Base-by-base conservation (phyloP, 345 rosid genomes). In the Citrus cavaleriei region DNA sequence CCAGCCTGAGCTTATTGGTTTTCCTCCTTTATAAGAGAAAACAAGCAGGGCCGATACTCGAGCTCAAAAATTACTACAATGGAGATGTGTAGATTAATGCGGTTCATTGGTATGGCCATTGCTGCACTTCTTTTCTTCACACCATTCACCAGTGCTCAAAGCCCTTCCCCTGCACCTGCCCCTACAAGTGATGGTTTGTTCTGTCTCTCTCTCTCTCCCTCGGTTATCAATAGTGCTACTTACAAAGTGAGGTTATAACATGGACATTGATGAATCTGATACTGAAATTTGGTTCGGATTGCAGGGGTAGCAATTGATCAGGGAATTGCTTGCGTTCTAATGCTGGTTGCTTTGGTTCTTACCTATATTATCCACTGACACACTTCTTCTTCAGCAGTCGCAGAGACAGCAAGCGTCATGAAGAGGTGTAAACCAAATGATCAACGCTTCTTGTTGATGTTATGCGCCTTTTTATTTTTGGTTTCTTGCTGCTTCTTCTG, bases 291-390 rank as follows among this genome's bases (percentile, higher is more conserved):
- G 74, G 13, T 61, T 30, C 30, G 57, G 10, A 9, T 59, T 78
- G 73, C 76, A 81, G 84, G 76, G 46, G 76, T 72, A 13, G 76
- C 83, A 61, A 72, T 81, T 55, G 87, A 84, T 68, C 87, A 78
- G 42, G 82, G 87, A 49, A 25, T 84, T 75, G 86, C 86, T 18
- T 84, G 75, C 40, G 72, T 75, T 6, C 37, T 81, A 10, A 81
- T 81, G 82, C 27, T 84, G 72, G 18, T 81, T 27, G 86, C 84
- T 75, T 51, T 78, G 75, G 75, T 78, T 59, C 80, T 81, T 54
- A 75, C 80, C 12, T 81, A 78, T 55, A 30, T 81, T 75, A 75
- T 84, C 67, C 86, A 81, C 35, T 81, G 70, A 80, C 34, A 51
- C n/a, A 40, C 14, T 10, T 42, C 49, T 9, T 9, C 49, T 46